Evolutionary conservation across 108 stramenopile genomes (phyloP).

Genomic region (Cyclostephanos tholiformis): DNA sequence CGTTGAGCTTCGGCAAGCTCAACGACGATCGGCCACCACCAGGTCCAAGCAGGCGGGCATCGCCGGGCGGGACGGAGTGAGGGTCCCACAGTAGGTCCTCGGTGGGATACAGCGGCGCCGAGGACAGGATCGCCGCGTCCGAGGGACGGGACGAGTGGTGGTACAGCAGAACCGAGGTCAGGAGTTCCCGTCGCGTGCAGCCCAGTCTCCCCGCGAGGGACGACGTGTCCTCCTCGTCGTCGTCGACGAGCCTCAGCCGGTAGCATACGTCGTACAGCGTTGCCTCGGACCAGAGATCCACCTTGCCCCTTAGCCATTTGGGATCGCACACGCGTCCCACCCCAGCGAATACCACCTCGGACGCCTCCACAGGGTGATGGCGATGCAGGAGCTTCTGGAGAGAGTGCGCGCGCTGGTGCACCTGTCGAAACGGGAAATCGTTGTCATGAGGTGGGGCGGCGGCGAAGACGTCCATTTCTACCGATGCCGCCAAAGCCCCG

Average conservation of each 20-base stretch:
- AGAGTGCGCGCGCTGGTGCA: slow-evolving; percentile 45
- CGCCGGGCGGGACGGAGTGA: slow-evolving; percentile 63
- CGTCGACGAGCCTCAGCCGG: slow-evolving; percentile 74
- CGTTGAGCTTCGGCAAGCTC: slow-evolving; percentile 89
- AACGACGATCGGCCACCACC: slow-evolving; percentile 47
- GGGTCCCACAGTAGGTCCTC: slow-evolving; percentile 92
- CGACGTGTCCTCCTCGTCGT: slow-evolving; percentile 20
- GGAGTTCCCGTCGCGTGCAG: slow-evolving; percentile 43
- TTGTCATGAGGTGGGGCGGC: slow-evolving; percentile 7
- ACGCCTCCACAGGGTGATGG: slow-evolving; percentile 48
- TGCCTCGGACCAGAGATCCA: slow-evolving; percentile 57
- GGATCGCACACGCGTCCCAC: slow-evolving; percentile 47
- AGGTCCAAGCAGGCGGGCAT: slow-evolving; percentile 24
- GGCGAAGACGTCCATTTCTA: neutral
- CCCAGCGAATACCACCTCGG: slow-evolving; percentile 63
- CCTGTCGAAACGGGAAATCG: neutral
- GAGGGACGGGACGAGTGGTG: slow-evolving; percentile 70
- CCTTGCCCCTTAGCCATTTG: slow-evolving; percentile 33
- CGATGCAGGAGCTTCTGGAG: slow-evolving; percentile 70
- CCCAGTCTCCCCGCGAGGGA: slow-evolving; percentile 24
- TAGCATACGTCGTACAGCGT: slow-evolving; percentile 72
- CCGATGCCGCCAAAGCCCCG: neutral
- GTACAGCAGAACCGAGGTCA: slow-evolving; percentile 63
- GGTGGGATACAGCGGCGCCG: slow-evolving; percentile 88
- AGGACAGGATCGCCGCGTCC: slow-evolving; percentile 59